A percentile compares a stretch with the other conserved stretches of the same genome.
Conservation (phyloP, 768 basidiomycete species). For the Mycena belliarum region DNA sequence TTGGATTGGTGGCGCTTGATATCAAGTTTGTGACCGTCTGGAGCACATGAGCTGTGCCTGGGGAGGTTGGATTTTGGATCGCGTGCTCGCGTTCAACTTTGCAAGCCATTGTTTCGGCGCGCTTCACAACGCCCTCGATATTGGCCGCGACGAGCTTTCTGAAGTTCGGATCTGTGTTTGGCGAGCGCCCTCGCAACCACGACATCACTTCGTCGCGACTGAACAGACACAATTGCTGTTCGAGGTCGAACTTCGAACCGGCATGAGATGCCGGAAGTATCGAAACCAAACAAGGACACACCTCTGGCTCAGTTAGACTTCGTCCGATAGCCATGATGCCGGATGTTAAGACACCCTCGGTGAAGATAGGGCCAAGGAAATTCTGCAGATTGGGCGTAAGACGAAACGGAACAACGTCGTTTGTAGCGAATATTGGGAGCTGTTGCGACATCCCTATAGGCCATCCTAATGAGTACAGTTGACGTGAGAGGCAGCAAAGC, state of each 20-base stretch:
- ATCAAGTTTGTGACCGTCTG: slow-evolving; percentile 85
- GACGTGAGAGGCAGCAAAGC: neutral
- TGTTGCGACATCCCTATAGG: slow-evolving; percentile 41
- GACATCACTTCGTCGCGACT: slow-evolving; percentile 88
- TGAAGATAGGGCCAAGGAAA: slow-evolving; percentile 86
- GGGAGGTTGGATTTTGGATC: slow-evolving; percentile 35
- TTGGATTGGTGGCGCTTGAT: slow-evolving; percentile 82
- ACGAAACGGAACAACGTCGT: slow-evolving; percentile 93
- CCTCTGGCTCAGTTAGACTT: slow-evolving; percentile 90
- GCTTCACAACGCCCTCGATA: slow-evolving; percentile 71
- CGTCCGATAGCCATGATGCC: slow-evolving; percentile 91
- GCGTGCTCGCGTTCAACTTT: slow-evolving; percentile 79
- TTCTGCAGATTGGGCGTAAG: slow-evolving; percentile 95
- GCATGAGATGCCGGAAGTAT: slow-evolving; percentile 1
- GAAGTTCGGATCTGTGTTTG: slow-evolving; percentile 60
- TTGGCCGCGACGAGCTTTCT: slow-evolving; percentile 55
- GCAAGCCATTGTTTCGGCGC: slow-evolving; percentile 83
- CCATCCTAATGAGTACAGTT: neutral
- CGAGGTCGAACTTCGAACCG: slow-evolving; percentile 76
- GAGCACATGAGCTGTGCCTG: slow-evolving; percentile 56
- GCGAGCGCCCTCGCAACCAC: slow-evolving; percentile 59
- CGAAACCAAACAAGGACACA: slow-evolving; percentile 32
- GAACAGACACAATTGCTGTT: slow-evolving; percentile 89
- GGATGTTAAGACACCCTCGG: slow-evolving; percentile 85
- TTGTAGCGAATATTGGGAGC: slow-evolving; percentile 68